phyloP scores from a whole-genome alignment of 1,284 basidiomycete species.

The Cystobasidium sp. region DNA sequence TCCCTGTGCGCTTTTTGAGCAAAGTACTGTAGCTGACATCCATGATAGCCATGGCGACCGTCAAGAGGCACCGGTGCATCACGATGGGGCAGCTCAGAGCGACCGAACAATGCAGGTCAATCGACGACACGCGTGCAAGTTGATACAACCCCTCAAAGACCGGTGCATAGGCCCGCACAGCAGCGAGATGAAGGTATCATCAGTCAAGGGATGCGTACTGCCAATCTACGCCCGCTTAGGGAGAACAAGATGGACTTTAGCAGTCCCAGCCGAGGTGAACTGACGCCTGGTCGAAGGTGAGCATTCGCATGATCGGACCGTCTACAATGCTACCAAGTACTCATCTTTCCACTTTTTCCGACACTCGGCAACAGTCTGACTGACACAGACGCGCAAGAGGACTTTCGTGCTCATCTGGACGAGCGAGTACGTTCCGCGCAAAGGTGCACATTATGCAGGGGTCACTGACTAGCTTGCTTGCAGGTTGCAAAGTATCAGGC shows the following conservation, averaged over 20 bases:
- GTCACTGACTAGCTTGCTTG: not conserved
- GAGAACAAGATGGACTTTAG: slow-evolving; percentile 37
- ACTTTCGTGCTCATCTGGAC: slow-evolving; percentile 38
- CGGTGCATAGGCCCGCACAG: not conserved
- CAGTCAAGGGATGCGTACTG: slow-evolving; percentile 33
- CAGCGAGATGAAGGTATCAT: slow-evolving; percentile 15
- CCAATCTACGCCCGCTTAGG: slow-evolving; percentile 28
- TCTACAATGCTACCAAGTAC: not conserved
- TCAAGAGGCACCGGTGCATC: slow-evolving; percentile 26
- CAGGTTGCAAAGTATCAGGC: slow-evolving; percentile 36
- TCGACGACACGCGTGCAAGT: not conserved
- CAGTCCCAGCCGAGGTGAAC: slow-evolving; percentile 41
- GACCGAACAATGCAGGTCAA: slow-evolving; percentile 5
- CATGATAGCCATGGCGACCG: slow-evolving; percentile 34
- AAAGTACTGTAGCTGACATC: not conserved
- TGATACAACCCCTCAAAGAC: not conserved
- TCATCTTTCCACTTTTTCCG: not conserved
- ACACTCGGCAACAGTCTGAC: slow-evolving; percentile 30
- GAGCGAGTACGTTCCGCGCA: slow-evolving; percentile 11
- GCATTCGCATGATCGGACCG: slow-evolving; percentile 1
- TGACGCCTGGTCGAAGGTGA: slow-evolving; percentile 32
- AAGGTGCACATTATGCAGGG: not conserved
- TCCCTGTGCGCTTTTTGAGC: not conserved
- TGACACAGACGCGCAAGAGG: slow-evolving; percentile 40
- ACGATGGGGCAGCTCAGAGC: slow-evolving; percentile 15